phyloP scores from a whole-genome alignment of 1,284 basidiomycete genomes.

The Fomitopsis palustris region DNA sequence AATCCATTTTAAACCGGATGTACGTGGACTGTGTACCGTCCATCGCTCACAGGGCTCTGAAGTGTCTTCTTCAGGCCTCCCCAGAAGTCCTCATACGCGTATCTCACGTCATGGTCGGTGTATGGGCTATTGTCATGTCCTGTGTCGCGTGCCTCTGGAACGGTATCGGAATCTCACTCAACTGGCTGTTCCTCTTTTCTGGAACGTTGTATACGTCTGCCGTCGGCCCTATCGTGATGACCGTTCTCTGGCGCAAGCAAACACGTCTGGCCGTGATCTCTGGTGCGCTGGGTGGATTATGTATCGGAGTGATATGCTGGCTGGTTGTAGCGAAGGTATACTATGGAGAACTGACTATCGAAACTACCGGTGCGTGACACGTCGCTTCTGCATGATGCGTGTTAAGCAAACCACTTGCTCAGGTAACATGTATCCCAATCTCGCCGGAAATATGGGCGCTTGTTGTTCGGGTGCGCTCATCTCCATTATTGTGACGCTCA shows the following conservation, averaged over 20 bases:
- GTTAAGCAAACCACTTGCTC: not conserved
- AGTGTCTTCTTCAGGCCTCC: constrained; percentile 29
- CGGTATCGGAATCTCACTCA: constrained; percentile 25
- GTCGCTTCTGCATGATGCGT: not conserved
- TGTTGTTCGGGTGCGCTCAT: constrained; percentile 10
- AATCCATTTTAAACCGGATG: constrained; percentile 37
- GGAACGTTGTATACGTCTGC: constrained; percentile 20
- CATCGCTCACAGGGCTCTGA: not conserved
- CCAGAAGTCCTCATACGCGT: constrained; percentile 21
- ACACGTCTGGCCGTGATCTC: constrained; percentile 12
- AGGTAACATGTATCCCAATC: constrained; percentile 8
- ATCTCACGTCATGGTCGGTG: constrained; percentile 12
- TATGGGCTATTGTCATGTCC: constrained; percentile 16
- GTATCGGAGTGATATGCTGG: constrained; percentile 16
- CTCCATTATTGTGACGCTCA: constrained; percentile 9
- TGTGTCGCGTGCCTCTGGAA: constrained; percentile 23
- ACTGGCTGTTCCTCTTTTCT: constrained; percentile 13
- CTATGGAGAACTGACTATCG: constrained; percentile 6
- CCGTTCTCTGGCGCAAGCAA: constrained; percentile 20
- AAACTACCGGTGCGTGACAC: constrained; percentile 4
- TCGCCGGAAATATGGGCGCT: constrained; percentile 11
- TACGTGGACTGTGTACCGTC: constrained; percentile 4
- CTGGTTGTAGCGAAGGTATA: constrained; percentile 10
- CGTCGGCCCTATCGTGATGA: constrained; percentile 30
- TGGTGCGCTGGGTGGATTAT: constrained; percentile 13